A percentile compares a stretch with the other conserved stretches of the same genome.
Evolutionary conservation across 148 eudicot genomes (phyloP).

Genomic region (Amaranthus palmeri): DNA sequence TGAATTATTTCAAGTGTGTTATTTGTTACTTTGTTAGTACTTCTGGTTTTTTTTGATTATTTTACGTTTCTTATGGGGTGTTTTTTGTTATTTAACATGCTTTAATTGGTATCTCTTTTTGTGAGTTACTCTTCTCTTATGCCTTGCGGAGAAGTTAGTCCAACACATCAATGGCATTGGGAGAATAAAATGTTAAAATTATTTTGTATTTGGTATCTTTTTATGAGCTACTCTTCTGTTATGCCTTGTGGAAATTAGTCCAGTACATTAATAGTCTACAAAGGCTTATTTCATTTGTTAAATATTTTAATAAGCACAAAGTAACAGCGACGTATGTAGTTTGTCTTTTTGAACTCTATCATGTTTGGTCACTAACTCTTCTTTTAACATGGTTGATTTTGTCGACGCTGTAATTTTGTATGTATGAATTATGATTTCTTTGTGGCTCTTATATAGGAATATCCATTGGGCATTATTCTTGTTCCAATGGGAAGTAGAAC

Average conservation of each 20-base stretch:
- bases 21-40: neutral
- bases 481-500: slow-evolving; percentile 92
- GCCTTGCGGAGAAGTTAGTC: neutral
- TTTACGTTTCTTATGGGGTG: neutral
- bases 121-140: neutral
- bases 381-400: slow-evolving; percentile 9
- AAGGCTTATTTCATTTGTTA: neutral
- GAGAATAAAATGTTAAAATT: neutral
- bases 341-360: neutral
- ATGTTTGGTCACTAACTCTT: neutral
- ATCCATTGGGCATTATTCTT: slow-evolving; percentile 74
- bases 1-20: neutral
- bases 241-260: neutral
- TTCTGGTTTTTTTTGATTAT: neutral
- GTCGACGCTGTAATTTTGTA: neutral
- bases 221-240: neutral
- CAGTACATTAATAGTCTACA: neutral
- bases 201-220: neutral
- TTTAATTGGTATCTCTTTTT: neutral
- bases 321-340: neutral
- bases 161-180: neutral
- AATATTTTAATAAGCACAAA: neutral
- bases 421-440: neutral
- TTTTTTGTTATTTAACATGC: neutral
- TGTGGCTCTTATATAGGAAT: slow-evolving; percentile 50